Evolutionary conservation across 2,329 filamentous ascomycete species (phyloP), one percentile per base, ranked within the genome.

Genomic region (Botrytis porri): DNA sequence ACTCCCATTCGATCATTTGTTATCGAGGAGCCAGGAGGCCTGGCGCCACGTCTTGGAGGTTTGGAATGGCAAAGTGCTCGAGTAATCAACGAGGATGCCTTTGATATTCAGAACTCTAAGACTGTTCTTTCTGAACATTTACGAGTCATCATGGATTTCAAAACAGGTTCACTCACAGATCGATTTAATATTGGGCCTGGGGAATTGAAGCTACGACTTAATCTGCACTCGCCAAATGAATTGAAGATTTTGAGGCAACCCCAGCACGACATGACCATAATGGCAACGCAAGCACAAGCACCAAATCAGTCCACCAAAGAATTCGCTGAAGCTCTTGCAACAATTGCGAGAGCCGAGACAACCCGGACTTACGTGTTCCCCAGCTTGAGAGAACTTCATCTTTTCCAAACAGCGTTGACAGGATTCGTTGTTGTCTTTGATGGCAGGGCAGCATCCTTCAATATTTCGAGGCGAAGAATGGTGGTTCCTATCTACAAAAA

Each of bases 401-500:
- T 85, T 12, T 97, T 97, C 81, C 89, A 97, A 80, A 85, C 86
- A 66, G 92, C 93, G 4, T 84, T 97, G 72, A 97, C 94, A 0
- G 93, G 94, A 0, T 97, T 92, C 81, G 85, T 86, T 39, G 93
- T 97, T 25, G 83, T 92, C 12, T 94, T 91, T 77, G 92, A 94
- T 80, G 89, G 89, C 10, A 82, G 93, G 70, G 93, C 93, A 9
- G 85, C 87, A 12, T 90, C 89, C 0, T 93, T 97, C 81, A 90
- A 92, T 73, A 97, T 97, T 76, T 90, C 94, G 1, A 90, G 94
- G 43, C 89, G 93, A 66, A 89, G 93, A 76, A 96, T 95, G 91
- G 93, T 97, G 20, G 93, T 97, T 25, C 93, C 93, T 0, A 95
- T 97, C 76, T 93, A 97, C 84, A 97, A 97, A 83, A 96, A 96